These are phyloP conservation scores for Nicotiana tomentosiformis DNA, from an alignment of 257 asterid species.

Conservation along the genomic window DNA sequence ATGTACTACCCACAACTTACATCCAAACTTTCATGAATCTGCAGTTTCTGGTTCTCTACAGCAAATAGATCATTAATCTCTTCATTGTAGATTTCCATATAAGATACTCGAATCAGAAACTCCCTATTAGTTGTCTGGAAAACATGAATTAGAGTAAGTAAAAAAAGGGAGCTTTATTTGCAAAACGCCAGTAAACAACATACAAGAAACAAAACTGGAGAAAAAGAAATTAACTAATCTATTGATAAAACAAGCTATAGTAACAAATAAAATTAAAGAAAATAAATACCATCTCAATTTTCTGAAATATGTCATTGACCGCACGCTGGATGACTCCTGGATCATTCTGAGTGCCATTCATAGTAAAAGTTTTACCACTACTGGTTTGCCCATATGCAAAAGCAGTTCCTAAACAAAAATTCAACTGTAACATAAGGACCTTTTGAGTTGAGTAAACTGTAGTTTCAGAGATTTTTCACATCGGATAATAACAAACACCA, in stretches of 20 bases:
- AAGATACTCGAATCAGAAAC: constrained; percentile 88
- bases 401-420: constrained; percentile 69
- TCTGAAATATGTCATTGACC: constrained; percentile 68
- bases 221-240: not conserved
- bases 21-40: constrained; percentile 96
- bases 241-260: not conserved
- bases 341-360: constrained; percentile 92
- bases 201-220: not conserved
- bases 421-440: not conserved
- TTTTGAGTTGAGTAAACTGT: not conserved
- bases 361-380: constrained; percentile 95
- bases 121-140: constrained; percentile 68
- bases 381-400: constrained; percentile 99
- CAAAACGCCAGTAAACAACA: not conserved
- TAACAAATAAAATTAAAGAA: not conserved
- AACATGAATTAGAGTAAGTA: constrained; percentile 9
- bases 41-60: constrained; percentile 86
- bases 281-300: constrained; percentile 55
- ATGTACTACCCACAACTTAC: constrained; percentile 31
- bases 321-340: constrained; percentile 85
- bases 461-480: not conserved
- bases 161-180: not conserved
- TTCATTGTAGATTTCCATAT: constrained; percentile 97
- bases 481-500: not conserved
- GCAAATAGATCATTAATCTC: constrained; percentile 91